phyloP scores from a whole-genome alignment of 2,329 filamentous ascomycete genomes.

The Aspergillus terreus region DNA sequence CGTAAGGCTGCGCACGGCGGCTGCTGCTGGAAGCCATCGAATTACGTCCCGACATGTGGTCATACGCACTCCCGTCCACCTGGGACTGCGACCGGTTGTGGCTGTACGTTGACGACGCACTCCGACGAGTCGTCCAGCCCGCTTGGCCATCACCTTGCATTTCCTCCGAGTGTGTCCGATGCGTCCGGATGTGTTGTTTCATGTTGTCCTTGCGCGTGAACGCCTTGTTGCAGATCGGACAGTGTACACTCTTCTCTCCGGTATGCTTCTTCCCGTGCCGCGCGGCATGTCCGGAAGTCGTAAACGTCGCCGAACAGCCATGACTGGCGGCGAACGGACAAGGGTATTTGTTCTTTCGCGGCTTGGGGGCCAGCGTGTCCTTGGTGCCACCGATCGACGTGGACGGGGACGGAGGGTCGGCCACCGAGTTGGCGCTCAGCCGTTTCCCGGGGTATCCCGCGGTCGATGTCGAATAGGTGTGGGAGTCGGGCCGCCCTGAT shows the following conservation, averaged over 20 bases:
- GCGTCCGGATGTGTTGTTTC: conserved; percentile 65
- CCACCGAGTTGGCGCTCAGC: conserved; percentile 19
- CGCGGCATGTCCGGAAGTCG: conserved; percentile 64
- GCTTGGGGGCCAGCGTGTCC: conserved; percentile 21
- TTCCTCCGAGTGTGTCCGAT: conserved; percentile 40
- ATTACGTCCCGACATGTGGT: conserved; percentile 10
- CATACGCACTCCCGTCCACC: conserved; percentile 10
- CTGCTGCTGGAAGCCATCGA: conserved; percentile 7
- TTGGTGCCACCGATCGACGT: conserved; percentile 20
- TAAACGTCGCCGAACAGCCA: conserved; percentile 60
- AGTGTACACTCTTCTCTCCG: conserved; percentile 65
- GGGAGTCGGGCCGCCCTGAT: conserved; percentile 24
- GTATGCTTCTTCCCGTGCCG: conserved; percentile 67
- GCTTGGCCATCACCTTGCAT: conserved; percentile 11
- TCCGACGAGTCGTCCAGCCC: not conserved
- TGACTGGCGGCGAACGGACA: conserved; percentile 60
- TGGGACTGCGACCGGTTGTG: conserved; percentile 15
- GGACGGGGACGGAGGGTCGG: conserved; percentile 26
- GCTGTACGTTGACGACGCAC: conserved; percentile 8
- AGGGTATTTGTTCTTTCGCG: conserved; percentile 61
- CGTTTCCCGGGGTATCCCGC: conserved; percentile 22
- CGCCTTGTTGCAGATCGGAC: conserved; percentile 64
- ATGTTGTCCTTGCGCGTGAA: conserved; percentile 68
- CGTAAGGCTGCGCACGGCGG: conserved; percentile 9
- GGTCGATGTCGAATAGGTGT: conserved; percentile 20